Evolutionary conservation across 345 rosid genomes (phyloP).

Genomic region (Nasturtium officinale): DNA sequence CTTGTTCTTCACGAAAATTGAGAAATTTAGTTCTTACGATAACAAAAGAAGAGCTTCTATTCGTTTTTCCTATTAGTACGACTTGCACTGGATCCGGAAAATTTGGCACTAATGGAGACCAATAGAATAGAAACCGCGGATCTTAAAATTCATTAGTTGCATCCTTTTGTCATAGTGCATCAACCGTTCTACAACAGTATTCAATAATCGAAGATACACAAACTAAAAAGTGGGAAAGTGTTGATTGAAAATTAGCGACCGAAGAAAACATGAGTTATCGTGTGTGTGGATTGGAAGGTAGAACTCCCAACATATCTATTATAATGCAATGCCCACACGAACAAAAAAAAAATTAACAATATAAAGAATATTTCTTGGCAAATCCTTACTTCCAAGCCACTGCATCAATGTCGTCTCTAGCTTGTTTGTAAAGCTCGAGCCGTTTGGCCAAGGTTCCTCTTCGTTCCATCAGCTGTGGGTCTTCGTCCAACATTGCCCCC

Average conservation of each 20-base stretch:
- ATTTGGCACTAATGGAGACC: background rate
- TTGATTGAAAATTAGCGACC: slow-evolving; percentile 17
- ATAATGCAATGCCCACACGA: slow-evolving; percentile 30
- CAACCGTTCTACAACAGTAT: slow-evolving; percentile 22
- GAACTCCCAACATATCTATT: slow-evolving; percentile 25
- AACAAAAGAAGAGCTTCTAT: too few relatives aligned
- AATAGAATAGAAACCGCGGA: background rate
- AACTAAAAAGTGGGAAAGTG: slow-evolving; percentile 25
- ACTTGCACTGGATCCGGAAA: background rate
- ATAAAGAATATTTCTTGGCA: slow-evolving; percentile 33
- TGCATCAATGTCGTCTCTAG: slow-evolving; percentile 91
- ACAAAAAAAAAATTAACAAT: slow-evolving; percentile 15
- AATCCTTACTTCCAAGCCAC: slow-evolving; percentile 83
- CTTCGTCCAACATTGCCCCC: slow-evolving; percentile 94
- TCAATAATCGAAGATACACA: slow-evolving; percentile 35
- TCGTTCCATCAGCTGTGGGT: slow-evolving; percentile 92
- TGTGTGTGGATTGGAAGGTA: slow-evolving; percentile 20
- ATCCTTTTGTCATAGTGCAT: background rate
- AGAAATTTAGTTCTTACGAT: background rate
- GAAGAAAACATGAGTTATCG: slow-evolving; percentile 11
- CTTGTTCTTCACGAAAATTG: background rate
- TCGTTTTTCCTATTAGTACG: background rate
- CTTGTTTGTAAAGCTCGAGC: slow-evolving; percentile 92
- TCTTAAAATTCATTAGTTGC: background rate
- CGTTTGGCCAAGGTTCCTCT: slow-evolving; percentile 74